phyloP scores from a whole-genome alignment of 208 protist species.

The Trypanosoma scelopori region DNA sequence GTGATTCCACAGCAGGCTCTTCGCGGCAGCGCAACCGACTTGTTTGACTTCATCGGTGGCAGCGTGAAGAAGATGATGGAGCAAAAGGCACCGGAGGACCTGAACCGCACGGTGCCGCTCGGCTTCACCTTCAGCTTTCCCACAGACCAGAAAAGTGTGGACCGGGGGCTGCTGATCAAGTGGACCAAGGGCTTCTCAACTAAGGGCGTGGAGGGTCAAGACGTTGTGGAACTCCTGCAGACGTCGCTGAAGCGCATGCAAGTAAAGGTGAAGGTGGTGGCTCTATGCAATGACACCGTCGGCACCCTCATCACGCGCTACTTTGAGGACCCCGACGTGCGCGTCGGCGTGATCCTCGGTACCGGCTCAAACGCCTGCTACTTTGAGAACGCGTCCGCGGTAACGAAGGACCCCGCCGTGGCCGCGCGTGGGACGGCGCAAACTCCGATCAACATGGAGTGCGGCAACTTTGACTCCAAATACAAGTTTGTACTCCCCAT shows the following conservation, averaged over 20 bases:
- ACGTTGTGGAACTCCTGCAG: slow-evolving; percentile 88
- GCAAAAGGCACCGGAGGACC: slow-evolving; percentile 59
- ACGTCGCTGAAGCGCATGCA: slow-evolving; percentile 51
- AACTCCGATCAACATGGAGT: slow-evolving; percentile 91
- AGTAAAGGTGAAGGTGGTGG: slow-evolving; percentile 80
- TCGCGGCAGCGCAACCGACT: slow-evolving; percentile 46
- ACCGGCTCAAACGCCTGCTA: slow-evolving; percentile 92
- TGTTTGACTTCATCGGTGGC: slow-evolving; percentile 89
- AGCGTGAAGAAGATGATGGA: slow-evolving; percentile 69
- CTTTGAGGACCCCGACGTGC: slow-evolving; percentile 58
- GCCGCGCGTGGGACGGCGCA: slow-evolving; percentile 38
- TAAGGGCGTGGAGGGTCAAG: slow-evolving; percentile 79
- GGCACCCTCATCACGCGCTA: slow-evolving; percentile 83
- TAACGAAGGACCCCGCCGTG: slow-evolving; percentile 73
- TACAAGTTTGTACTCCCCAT: slow-evolving; percentile 69
- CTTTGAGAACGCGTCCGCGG: slow-evolving; percentile 69
- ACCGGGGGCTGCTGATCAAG: slow-evolving; percentile 77
- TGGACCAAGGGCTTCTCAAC: slow-evolving; percentile 94
- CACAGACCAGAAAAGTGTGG: slow-evolving; percentile 76
- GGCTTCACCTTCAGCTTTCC: slow-evolving; percentile 95
- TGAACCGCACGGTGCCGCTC: slow-evolving; percentile 58
- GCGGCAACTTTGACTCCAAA: slow-evolving; percentile 88
- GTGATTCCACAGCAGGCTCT: slow-evolving; percentile 57
- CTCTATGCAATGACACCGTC: slow-evolving; percentile 92
- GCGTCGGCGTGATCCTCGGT: slow-evolving; percentile 89